Percentiles rank a stretch among this genome's conserved stretches.
phyloP scores from a whole-genome alignment of 345 rosid species.

The Pistacia integerrima region DNA sequence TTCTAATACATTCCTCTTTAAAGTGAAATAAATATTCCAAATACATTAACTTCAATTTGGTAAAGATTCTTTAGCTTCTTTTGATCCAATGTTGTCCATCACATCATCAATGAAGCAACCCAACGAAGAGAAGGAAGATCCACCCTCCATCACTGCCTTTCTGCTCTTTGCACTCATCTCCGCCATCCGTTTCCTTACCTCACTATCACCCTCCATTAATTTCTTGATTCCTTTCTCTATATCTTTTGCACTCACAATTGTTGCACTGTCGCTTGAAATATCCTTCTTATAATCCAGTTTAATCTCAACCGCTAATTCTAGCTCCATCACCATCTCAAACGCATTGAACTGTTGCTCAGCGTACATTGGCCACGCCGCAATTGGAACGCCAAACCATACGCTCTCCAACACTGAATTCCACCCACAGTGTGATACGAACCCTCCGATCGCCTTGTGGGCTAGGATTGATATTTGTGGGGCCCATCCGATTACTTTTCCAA shows the following conservation, averaged over 20 bases:
- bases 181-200: slow-evolving; percentile 35
- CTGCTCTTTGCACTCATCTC: slow-evolving; percentile 31
- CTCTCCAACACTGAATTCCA: slow-evolving; percentile 66
- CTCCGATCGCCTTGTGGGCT: slow-evolving; percentile 41
- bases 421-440: slow-evolving; percentile 70
- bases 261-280: neutral
- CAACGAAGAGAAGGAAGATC: slow-evolving; percentile 33
- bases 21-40: too few species aligned
- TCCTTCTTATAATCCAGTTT: slow-evolving; percentile 32
- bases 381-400: slow-evolving; percentile 54
- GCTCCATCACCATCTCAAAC: slow-evolving; percentile 36
- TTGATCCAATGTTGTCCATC: neutral
- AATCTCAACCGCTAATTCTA: slow-evolving; percentile 47
- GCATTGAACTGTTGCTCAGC: slow-evolving; percentile 62
- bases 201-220: slow-evolving; percentile 29
- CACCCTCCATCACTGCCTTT: slow-evolving; percentile 36
- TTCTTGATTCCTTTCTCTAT: slow-evolving; percentile 40
- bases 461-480: slow-evolving; percentile 41
- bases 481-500: slow-evolving; percentile 57
- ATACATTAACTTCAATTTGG: too few species aligned
- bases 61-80: too few species aligned
- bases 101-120: slow-evolving; percentile 34
- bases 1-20: too few species aligned
- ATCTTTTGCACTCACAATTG: slow-evolving; percentile 24
- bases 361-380: slow-evolving; percentile 27